A percentile compares a stretch with the other conserved stretches of the same genome.
Conservation (phyloP, 352 stramenopile genomes). For the Phytophthora hibernalis region DNA sequence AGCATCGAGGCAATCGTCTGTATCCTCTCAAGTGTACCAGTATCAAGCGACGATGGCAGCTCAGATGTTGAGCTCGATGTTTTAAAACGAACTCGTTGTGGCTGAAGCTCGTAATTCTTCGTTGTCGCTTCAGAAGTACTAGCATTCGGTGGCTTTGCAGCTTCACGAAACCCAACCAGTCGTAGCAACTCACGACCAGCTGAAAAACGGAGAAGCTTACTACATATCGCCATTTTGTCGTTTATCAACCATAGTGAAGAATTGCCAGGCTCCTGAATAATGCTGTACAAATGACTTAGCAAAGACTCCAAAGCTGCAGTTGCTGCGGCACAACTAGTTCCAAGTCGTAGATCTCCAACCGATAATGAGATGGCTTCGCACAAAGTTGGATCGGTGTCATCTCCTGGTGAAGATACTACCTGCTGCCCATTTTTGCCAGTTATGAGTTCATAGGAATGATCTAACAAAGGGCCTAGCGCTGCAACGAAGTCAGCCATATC, state of each 20-base stretch:
- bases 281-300: constrained; percentile 33
- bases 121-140: background rate
- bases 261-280: constrained; percentile 56
- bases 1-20: constrained; percentile 52
- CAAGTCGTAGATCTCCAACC: constrained; percentile 52
- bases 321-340: constrained; percentile 26
- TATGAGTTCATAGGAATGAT: constrained; percentile 55
- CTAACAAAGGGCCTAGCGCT: constrained; percentile 55
- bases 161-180: constrained; percentile 46
- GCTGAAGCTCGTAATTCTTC: constrained; percentile 38
- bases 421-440: constrained; percentile 8
- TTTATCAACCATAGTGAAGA: constrained; percentile 42
- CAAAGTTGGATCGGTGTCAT: constrained; percentile 29
- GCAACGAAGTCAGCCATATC: constrained; percentile 69
- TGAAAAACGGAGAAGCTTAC: constrained; percentile 34
- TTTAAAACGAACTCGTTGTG: constrained; percentile 52
- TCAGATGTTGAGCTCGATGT: constrained; percentile 32
- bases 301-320: constrained; percentile 36
- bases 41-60: constrained; percentile 29
- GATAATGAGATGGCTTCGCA: constrained; percentile 52
- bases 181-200: constrained; percentile 44
- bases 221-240: constrained; percentile 25
- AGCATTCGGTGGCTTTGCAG: background rate
- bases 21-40: constrained; percentile 37
- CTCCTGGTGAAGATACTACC: background rate